Conservation (phyloP, 169 alveolate genomes). For the Perkinsus olseni region DNA sequence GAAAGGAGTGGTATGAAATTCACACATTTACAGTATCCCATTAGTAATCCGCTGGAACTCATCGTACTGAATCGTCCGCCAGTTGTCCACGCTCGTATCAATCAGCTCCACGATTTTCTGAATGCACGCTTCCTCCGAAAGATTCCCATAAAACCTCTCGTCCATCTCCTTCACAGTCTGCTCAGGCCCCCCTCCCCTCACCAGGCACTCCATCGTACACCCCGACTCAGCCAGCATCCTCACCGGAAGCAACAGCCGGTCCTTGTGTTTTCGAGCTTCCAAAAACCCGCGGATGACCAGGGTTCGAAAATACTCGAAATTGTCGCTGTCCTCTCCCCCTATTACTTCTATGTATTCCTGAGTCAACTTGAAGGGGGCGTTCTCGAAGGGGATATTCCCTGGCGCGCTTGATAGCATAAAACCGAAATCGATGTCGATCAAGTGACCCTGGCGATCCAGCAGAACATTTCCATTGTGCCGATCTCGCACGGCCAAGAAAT, state of each 20-base stretch:
- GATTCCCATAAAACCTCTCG: constrained; percentile 38
- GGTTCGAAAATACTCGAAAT: constrained; percentile 72
- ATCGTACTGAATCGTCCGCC: constrained; percentile 90
- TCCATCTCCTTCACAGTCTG: constrained; percentile 23
- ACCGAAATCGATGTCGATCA: constrained; percentile 91
- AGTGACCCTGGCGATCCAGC: constrained; percentile 83
- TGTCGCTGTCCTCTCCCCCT: constrained; percentile 82
- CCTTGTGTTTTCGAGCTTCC: constrained; percentile 75
- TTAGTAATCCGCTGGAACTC: constrained; percentile 85
- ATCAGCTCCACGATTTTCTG: constrained; percentile 67
- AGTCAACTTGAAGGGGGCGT: constrained; percentile 92
- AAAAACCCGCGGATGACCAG: constrained; percentile 67
- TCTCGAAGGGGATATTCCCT: constrained; percentile 88
- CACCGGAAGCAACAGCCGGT: constrained; percentile 65
- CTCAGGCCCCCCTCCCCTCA: neutral
- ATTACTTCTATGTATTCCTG: constrained; percentile 85
- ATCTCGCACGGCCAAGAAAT: constrained; percentile 86
- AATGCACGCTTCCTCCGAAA: constrained; percentile 61
- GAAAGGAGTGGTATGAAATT: too few relatives aligned
- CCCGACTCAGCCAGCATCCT: constrained; percentile 41
- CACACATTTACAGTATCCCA: constrained; percentile 64
- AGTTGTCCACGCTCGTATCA: constrained; percentile 77
- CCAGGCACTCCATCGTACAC: neutral
- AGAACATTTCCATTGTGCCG: constrained; percentile 92
- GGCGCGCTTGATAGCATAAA: constrained; percentile 90